Evolutionary conservation across 208 protist species (phyloP), one percentile per base, ranked within the genome.

Genomic region (Acanthamoeba triangularis): DNA sequence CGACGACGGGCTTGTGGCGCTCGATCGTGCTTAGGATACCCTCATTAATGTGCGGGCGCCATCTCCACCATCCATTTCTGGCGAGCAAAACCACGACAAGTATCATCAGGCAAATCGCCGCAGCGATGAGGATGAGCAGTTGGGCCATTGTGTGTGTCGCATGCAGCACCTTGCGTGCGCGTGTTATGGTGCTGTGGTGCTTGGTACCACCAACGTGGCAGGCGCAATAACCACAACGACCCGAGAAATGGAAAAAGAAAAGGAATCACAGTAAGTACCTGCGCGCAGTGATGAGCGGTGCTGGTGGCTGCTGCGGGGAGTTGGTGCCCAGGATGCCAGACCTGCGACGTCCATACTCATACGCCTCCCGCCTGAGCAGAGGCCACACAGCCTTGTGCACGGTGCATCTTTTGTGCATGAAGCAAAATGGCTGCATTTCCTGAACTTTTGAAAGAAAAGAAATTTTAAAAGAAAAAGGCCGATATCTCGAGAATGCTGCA

Each of bases 1-100:
- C 78, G 10, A 87, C 78, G 49, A 87, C 78, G n/a, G 78, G 78
- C 49, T 61, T 87, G 78, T 87, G 78, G 37, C 25, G 78, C 47
- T 61, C 18, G 6, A 87, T 10, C 20, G 47, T 87, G 16, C 44
- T 13, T 25, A 87, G 52, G 20, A 87, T 61, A 47, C 78, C 78
- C 30, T 87, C 47, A 23, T 87, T 87, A 10, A 63, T 25, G 78
- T 87, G 78, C 23, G 78, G 78, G 14, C 78, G 78, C 78, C 78
- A 87, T 4, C 20, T 16, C 33, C 78, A n/a, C 5, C 41, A 28
- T 8, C 49, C 78, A 33, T 3, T 61, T 37, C 49, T 87, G 78
- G 78, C 78, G 47, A 87, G 41, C 47, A 87, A 6, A 0, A 16
- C 30, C 28, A 87, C 28, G 10, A 87, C 74, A 35, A 52, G 37